Evolutionary conservation across 2,329 filamentous ascomycete species (phyloP), one percentile per base, ranked within the genome.

Genomic region (Annulohypoxylon truncatum): DNA sequence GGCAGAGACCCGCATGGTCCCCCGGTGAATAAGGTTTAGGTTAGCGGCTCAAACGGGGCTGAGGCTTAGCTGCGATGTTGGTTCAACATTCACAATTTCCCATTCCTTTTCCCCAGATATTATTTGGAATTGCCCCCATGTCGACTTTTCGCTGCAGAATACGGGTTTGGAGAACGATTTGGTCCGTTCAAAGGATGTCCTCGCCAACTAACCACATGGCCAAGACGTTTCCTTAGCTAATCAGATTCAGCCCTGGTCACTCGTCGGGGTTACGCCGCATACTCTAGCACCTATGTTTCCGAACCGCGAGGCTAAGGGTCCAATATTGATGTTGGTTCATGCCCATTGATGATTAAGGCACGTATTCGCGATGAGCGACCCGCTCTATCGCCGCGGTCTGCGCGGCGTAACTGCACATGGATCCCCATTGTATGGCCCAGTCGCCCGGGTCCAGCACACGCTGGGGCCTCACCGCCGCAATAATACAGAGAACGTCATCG

Each of bases 91-190:
- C 18, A 13, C 52, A 12, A 44, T 22, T n/a, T 55, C 38, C 6
- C 2, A 20, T 24, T 28, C 8, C 26, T 13, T 20, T n/a, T 8
- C 42, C 28, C 52, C 29, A 22, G 12, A 18, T 4, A 24, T 47
- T 12, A 62, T 62, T 62, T 62, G 59, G 52, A 56, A 62, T 62
- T 51, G 35, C 22, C 15, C 22, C 48, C 29, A 46, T 47, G 35
- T 22, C 2, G 18, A n/a, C n/a, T n/a, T 52, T 44, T 28, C 13
- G 10, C 13, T 26, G 2, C 4, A 2, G 22, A 29, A 13, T 46
- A 12, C 5, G 24, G 13, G 22, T 8, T 18, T 13, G 9, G 4
- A 42, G 8, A 24, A 35, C 10, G 38, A 40, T 31, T 15, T 46
- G 12, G 13, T 15, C 28, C 24, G 20, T 13, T 24, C 24, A 38